Percentiles rank a stretch among this genome's conserved stretches.
Evolutionary conservation across 2,329 filamentous ascomycete genomes (phyloP).

Genomic region (Ilyonectria mors-panacis): DNA sequence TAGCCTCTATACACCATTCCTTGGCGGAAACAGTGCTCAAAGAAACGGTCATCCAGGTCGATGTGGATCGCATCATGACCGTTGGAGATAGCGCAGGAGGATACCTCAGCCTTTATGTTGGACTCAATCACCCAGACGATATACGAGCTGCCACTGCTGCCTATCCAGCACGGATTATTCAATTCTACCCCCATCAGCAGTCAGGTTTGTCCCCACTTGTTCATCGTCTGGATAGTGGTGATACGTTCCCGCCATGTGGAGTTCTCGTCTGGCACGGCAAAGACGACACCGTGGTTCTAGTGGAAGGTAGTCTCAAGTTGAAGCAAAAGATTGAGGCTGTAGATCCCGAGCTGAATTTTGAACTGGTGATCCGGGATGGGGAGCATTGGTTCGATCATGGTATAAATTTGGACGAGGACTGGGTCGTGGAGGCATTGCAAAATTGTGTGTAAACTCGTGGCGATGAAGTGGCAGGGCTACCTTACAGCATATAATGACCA

Average conservation of each 20-base stretch:
- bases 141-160: conserved; percentile 13
- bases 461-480: no score
- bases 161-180: conserved; percentile 4
- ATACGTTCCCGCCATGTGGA: conserved; percentile 13
- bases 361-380: background rate
- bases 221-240: conserved; percentile 5
- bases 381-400: conserved; percentile 17
- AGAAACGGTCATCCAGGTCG: background rate
- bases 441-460: no score
- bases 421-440: conserved; percentile 1
- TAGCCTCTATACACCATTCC: no score
- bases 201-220: background rate
- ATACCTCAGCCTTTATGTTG: conserved; percentile 18
- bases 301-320: conserved; percentile 7
- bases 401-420: conserved; percentile 10
- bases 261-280: conserved; percentile 20
- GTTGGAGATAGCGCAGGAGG: conserved; percentile 20
- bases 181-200: no score
- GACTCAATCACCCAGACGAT: conserved; percentile 8
- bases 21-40: no score
- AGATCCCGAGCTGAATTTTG: conserved; percentile 5
- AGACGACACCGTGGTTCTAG: conserved; percentile 11
- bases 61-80: conserved; percentile 7
- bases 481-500: no score
- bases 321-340: background rate